Percentiles rank a stretch among this genome's conserved stretches.
These are phyloP conservation scores for Wickerhamomyces alni DNA, from an alignment of 805 yeast genomes.

Conservation along the genomic window DNA sequence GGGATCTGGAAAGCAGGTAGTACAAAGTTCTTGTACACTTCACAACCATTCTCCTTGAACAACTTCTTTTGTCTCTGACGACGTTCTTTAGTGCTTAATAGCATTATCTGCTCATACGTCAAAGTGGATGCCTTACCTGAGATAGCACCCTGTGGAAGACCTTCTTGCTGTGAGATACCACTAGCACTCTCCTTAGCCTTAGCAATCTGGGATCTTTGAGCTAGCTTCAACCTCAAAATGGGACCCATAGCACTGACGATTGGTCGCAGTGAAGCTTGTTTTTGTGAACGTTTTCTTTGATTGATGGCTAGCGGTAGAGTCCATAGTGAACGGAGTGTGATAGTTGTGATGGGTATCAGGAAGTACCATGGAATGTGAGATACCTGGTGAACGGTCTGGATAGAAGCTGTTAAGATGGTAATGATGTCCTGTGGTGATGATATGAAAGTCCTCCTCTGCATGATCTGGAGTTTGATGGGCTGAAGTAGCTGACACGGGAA, in stretches of 20 bases:
- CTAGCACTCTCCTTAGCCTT: slow-evolving; percentile 20
- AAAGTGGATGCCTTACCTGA: slow-evolving; percentile 30
- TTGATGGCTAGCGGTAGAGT: slow-evolving; percentile 76
- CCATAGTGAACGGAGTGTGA: slow-evolving; percentile 54
- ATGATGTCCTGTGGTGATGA: slow-evolving; percentile 11
- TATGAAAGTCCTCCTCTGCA: slow-evolving; percentile 4
- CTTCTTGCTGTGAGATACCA: slow-evolving; percentile 5
- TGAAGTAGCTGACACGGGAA: too few species aligned
- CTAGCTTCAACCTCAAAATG: slow-evolving; percentile 49
- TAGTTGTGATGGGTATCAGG: slow-evolving; percentile 67
- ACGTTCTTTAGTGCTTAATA: slow-evolving; percentile 72
- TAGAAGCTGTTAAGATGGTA: slow-evolving; percentile 21
- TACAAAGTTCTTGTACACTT: slow-evolving; percentile 71
- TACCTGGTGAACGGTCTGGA: slow-evolving; percentile 45
- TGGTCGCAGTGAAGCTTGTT: slow-evolving; percentile 69
- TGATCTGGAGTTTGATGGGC: too few species aligned
- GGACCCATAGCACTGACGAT: slow-evolving; percentile 72
- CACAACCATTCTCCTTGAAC: slow-evolving; percentile 63
- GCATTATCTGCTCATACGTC: slow-evolving; percentile 71
- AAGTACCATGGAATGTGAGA: slow-evolving; percentile 79
- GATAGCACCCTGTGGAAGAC: slow-evolving; percentile 6
- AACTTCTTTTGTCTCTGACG: slow-evolving; percentile 66
- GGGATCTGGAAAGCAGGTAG: slow-evolving; percentile 84
- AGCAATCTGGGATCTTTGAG: slow-evolving; percentile 26
- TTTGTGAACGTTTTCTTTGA: slow-evolving; percentile 63